Evolutionary conservation across 768 basidiomycete species (phyloP).

Genomic region (Suillus paluster): DNA sequence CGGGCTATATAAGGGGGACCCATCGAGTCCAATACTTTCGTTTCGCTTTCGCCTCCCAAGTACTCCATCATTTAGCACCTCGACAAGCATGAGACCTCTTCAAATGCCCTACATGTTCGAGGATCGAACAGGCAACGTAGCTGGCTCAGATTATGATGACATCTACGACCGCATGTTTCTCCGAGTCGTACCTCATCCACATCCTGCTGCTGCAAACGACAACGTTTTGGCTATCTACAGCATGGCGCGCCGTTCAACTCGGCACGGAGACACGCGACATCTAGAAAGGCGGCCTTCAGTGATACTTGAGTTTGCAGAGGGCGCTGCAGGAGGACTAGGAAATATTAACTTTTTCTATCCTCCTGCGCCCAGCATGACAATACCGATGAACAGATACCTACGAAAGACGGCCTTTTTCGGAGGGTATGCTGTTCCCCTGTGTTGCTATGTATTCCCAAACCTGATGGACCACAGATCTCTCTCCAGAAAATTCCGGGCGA

Average conservation of each 20-base stretch:
- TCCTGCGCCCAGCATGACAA: slow-evolving; percentile 40
- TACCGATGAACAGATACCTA: slow-evolving; percentile 69
- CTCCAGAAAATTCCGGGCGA: slow-evolving; percentile 67
- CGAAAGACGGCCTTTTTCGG: slow-evolving; percentile 67
- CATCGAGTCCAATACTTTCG: too few species aligned
- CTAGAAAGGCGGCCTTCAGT: slow-evolving; percentile 57
- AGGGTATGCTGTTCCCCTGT: slow-evolving; percentile 48
- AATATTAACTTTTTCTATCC: slow-evolving; percentile 56
- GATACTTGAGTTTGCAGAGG: slow-evolving; percentile 58
- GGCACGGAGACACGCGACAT: slow-evolving; percentile 58
- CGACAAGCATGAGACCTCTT: slow-evolving; percentile 17
- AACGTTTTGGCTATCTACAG: slow-evolving; percentile 60
- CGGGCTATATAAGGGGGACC: neutral
- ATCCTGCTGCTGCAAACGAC: slow-evolving; percentile 29
- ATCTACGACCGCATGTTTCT: slow-evolving; percentile 79
- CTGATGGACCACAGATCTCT: slow-evolving; percentile 51
- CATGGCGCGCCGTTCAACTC: slow-evolving; percentile 67
- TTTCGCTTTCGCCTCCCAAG: neutral
- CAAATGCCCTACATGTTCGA: slow-evolving; percentile 64
- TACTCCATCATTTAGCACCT: neutral
- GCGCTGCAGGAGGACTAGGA: slow-evolving; percentile 58
- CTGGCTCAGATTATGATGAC: slow-evolving; percentile 72
- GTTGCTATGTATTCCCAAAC: neutral
- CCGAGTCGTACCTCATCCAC: slow-evolving; percentile 57
- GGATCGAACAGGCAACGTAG: slow-evolving; percentile 63